Conservation (phyloP, 2,329 filamentous ascomycete genomes). For the Ophiostoma tasmaniense region DNA sequence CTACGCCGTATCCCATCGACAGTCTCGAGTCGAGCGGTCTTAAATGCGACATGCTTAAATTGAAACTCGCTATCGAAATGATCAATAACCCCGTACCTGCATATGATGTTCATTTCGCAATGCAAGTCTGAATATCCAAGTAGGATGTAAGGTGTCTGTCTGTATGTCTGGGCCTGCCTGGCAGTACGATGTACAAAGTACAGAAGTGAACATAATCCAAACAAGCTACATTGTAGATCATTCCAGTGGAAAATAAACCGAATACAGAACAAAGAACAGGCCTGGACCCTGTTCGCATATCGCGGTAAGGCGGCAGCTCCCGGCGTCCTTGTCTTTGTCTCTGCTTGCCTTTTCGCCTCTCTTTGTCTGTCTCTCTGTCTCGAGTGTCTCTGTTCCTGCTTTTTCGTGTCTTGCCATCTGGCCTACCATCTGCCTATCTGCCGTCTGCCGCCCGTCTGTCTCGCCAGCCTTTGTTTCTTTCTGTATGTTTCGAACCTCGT, state of each 20-base stretch:
- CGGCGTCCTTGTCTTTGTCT: background rate
- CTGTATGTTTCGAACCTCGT: background rate
- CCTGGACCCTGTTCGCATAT: constrained; percentile 3
- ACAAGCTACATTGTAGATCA: background rate
- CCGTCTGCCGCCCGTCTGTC: background rate
- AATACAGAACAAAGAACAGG: background rate
- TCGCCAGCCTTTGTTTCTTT: background rate
- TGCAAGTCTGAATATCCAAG: background rate
- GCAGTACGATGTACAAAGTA: too few relatives aligned
- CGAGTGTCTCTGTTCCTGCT: background rate
- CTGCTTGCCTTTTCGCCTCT: background rate
- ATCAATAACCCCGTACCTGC: constrained; percentile 4
- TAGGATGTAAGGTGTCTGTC: background rate
- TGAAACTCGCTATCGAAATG: background rate
- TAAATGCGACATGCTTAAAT: background rate
- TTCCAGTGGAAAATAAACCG: background rate
- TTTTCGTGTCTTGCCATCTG: background rate
- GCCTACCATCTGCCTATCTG: background rate
- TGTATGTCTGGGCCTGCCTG: background rate
- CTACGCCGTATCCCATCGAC: background rate
- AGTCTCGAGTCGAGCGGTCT: constrained; percentile 2
- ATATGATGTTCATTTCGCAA: background rate
- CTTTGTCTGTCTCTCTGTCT: background rate
- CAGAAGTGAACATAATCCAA: too few relatives aligned
- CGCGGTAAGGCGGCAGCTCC: constrained; percentile 4